A percentile compares a stretch with the other conserved stretches of the same genome.
Evolutionary conservation across 2,329 filamentous ascomycete species (phyloP).

Genomic region (Calonectria ilicicola): DNA sequence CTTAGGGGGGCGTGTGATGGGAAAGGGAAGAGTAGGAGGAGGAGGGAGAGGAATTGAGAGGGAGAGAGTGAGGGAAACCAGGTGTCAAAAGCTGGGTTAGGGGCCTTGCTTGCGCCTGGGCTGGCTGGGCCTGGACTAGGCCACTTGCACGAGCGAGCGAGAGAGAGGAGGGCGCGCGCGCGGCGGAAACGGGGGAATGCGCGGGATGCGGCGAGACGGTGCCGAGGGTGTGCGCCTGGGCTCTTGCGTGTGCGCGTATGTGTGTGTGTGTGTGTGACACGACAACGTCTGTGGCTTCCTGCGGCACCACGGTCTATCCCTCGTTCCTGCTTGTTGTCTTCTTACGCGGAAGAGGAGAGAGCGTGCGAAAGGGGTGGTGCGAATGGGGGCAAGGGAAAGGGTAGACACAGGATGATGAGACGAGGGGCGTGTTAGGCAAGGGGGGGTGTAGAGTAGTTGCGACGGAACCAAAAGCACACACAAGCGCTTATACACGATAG

Average conservation of each 20-base stretch:
- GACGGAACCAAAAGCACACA: neutral
- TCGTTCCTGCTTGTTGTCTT: neutral
- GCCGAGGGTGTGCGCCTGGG: neutral
- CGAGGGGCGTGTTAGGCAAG: neutral
- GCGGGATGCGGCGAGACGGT: neutral
- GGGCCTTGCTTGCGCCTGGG: neutral
- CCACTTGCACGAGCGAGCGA: neutral
- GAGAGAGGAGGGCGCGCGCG: neutral
- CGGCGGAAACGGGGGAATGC: neutral
- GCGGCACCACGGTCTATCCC: neutral
- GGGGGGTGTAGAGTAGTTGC: neutral
- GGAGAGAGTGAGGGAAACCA: neutral
- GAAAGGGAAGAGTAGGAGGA: neutral
- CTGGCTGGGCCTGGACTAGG: neutral
- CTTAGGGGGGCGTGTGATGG: neutral
- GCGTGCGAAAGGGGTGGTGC: neutral
- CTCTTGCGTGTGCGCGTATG: neutral
- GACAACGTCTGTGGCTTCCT: neutral
- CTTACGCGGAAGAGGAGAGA: neutral
- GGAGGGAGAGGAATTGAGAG: neutral
- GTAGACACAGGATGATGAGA: neutral
- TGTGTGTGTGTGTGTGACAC: neutral
- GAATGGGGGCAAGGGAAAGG: neutral
- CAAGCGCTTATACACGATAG: neutral
- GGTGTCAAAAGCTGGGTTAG: neutral